A percentile compares a stretch with the other conserved stretches of the same genome.
These are phyloP conservation scores for Drosera spatulata DNA, from an alignment of 179 eudicot genomes.

Conservation along the genomic window DNA sequence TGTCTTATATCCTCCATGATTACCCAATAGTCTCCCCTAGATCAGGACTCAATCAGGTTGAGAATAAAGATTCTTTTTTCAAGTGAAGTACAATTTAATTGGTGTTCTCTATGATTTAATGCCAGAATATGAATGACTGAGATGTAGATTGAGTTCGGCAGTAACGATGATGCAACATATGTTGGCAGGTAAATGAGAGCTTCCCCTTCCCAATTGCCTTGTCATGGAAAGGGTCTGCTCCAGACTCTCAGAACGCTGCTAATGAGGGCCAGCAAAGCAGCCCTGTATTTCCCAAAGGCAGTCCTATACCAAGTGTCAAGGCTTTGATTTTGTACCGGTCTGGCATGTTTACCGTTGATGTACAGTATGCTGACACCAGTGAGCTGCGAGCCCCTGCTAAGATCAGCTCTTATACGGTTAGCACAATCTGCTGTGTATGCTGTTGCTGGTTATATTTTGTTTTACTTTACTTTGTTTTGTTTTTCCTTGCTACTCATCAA, in stretches of 20 bases:
- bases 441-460: background rate
- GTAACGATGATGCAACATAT: background rate
- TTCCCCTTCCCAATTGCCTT: constrained; percentile 81
- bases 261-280: constrained; percentile 63
- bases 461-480: background rate
- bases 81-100: no score
- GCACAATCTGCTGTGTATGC: background rate
- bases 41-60: no score
- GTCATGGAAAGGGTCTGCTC: constrained; percentile 70
- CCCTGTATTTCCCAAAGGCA: constrained; percentile 72
- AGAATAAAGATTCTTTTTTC: no score
- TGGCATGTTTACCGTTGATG: constrained; percentile 61
- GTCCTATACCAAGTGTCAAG: constrained; percentile 68
- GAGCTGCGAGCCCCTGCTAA: constrained; percentile 73
- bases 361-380: constrained; percentile 72
- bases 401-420: constrained; percentile 84
- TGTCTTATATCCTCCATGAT: no score
- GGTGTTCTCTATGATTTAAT: no score
- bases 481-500: background rate
- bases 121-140: no score
- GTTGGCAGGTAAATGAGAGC: constrained; percentile 67
- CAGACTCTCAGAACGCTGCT: constrained; percentile 48
- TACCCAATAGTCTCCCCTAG: no score
- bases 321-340: constrained; percentile 73
- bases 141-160: no score